A percentile compares a stretch with the other conserved stretches of the same genome.
Evolutionary conservation across 345 rosid genomes (phyloP).

Genomic region (Heritiera fomes): DNA sequence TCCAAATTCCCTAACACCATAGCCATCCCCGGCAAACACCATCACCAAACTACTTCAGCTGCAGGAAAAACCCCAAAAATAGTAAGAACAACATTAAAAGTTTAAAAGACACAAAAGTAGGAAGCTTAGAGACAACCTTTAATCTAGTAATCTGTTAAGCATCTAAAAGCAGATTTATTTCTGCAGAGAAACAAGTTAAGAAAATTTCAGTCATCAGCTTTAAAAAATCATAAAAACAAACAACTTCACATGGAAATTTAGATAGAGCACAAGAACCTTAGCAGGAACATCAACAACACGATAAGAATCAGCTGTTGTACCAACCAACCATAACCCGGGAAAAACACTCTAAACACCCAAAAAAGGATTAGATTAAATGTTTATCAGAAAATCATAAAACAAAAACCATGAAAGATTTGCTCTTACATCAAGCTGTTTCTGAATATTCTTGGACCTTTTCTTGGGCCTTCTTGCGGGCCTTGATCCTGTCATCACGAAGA

Average conservation of each 20-base stretch:
- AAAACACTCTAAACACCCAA: constrained; percentile 45
- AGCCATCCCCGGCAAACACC: constrained; percentile 24
- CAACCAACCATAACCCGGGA: constrained; percentile 90
- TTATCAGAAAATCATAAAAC: neutral
- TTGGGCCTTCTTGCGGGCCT: constrained; percentile 77
- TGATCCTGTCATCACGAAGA: constrained; percentile 81
- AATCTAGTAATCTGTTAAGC: constrained; percentile 14
- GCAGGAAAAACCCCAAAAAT: neutral
- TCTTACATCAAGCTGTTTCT: constrained; percentile 80
- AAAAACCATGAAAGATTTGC: constrained; percentile 3
- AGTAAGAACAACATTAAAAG: neutral
- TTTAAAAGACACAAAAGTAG: neutral
- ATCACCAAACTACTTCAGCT: constrained; percentile 29
- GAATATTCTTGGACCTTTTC: constrained; percentile 71
- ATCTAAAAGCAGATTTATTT: constrained; percentile 23
- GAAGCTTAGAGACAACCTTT: constrained; percentile 16
- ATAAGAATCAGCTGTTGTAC: constrained; percentile 70
- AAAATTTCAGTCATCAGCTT: neutral
- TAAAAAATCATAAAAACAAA: neutral
- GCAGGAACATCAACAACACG: constrained; percentile 49
- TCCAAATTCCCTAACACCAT: constrained; percentile 11
- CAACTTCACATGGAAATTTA: constrained; percentile 3
- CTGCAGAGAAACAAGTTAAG: constrained; percentile 29
- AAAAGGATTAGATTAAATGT: neutral
- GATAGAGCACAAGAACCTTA: constrained; percentile 44